Evolutionary conservation across 2,329 filamentous ascomycete species (phyloP), one percentile per base, ranked within the genome.

Genomic region (Fusarium proliferatum): DNA sequence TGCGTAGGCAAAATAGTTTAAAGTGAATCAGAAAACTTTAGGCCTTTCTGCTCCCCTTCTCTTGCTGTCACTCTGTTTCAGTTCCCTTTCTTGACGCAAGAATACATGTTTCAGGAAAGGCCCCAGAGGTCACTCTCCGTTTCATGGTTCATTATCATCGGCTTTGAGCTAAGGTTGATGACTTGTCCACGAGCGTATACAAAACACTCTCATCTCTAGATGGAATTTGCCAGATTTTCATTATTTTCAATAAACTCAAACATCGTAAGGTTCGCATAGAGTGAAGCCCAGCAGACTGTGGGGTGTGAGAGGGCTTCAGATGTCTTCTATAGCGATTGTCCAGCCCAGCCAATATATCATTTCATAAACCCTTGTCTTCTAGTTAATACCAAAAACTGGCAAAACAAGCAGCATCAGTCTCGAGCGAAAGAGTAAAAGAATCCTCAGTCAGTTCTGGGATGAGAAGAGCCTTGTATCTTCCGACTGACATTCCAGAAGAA

Each of bases 361-460:
- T 51, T 12, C 15, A 23, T 51, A 26, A 26, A 26, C 26, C 26
- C 26, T 26, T n/a, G 2, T 9, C 6, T 11, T 33, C 6, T 6
- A 12, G 10, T 21, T 3, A 3, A 12, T 51, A 23, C 15, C 13
- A 4, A 12, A 11, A 17, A 8, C 28, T 6, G 9, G 21, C 26
- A 5, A 26, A 26, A 26, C 26, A 26, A 26, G 26, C 26, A 26
- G 26, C 19, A 34, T 9, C 9, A 12, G 9, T 16, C 12, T 34
- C 1, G 4, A 17, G 46, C 16, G 2, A 9, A 1, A 6, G 2
- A 7, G 12, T 28, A 28, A 28, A 9, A 46, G 5, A 6, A 15
- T 3, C 5, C 5, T n/a, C 13, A 12, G 28, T 21, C 26, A 48
- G 8, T 30, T 10, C 3, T 11, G 19, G 33, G n/a, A 34, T 23